These are phyloP conservation scores for Teratosphaeria gauchensis DNA, from an alignment of 2,329 filamentous ascomycete genomes.

Conservation along the genomic window DNA sequence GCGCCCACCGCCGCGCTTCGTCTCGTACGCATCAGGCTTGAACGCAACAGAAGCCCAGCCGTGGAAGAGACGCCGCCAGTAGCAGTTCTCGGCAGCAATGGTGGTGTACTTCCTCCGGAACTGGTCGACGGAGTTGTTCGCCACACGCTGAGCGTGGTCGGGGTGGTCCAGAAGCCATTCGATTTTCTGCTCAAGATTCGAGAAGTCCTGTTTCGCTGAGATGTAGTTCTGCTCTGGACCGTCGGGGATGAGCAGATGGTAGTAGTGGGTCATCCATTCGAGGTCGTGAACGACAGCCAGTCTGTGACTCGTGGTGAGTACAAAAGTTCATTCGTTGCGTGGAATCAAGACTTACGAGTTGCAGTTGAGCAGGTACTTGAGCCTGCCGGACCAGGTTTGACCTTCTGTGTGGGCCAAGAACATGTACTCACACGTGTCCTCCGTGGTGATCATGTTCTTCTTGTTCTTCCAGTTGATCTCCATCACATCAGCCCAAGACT, in stretches of 20 bases:
- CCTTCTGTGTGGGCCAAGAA: conserved; percentile 26
- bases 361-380: conserved; percentile 27
- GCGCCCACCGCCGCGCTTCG: background rate
- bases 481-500: conserved; percentile 39
- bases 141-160: conserved; percentile 15
- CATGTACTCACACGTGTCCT: conserved; percentile 21
- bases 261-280: conserved; percentile 22
- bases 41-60: conserved; percentile 15
- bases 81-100: conserved; percentile 21
- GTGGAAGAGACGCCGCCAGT: conserved; percentile 22
- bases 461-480: background rate
- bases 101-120: conserved; percentile 23
- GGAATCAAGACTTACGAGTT: conserved; percentile 9
- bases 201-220: conserved; percentile 20
- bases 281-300: conserved; percentile 21
- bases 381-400: conserved; percentile 25
- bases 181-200: conserved; percentile 19
- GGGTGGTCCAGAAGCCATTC: conserved; percentile 15
- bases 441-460: conserved; percentile 3
- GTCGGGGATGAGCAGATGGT: conserved; percentile 19
- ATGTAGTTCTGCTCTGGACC: conserved; percentile 21
- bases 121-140: conserved; percentile 16
- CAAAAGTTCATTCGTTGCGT: background rate
- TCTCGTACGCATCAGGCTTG: background rate
- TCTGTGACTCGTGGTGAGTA: background rate